phyloP scores from a whole-genome alignment of 495 filamentous ascomycete genomes.

The Talaromyces stipitatus region DNA sequence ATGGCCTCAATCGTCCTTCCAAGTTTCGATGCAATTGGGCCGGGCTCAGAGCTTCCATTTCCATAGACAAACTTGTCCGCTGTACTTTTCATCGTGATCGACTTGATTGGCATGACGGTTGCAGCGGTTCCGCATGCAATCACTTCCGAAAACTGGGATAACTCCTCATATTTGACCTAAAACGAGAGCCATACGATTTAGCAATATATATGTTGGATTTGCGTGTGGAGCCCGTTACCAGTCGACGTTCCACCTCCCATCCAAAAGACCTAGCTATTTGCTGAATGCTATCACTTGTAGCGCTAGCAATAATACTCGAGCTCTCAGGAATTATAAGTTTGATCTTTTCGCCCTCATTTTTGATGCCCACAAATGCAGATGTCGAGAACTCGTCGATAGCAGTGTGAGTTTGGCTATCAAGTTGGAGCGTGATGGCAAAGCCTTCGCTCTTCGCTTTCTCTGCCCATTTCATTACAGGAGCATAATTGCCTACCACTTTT shows the following conservation, averaged over 20 bases:
- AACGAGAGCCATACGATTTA: neutral
- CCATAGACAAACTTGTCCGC: constrained; percentile 17
- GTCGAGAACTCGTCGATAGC: constrained; percentile 89
- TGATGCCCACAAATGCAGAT: constrained; percentile 71
- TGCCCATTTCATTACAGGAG: constrained; percentile 69
- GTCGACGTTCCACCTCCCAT: constrained; percentile 2
- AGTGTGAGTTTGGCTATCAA: constrained; percentile 69
- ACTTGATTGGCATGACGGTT: constrained; percentile 4
- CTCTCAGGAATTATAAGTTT: constrained; percentile 4
- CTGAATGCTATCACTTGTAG: neutral
- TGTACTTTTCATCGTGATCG: neutral
- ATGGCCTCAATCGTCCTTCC: constrained; percentile 71
- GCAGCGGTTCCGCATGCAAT: constrained; percentile 10
- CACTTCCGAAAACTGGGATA: constrained; percentile 6
- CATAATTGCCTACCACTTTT: constrained; percentile 75
- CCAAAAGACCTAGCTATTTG: constrained; percentile 1
- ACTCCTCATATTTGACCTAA: constrained; percentile 7
- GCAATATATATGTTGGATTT: too few species aligned
- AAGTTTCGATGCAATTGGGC: constrained; percentile 59
- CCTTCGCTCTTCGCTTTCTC: constrained; percentile 64
- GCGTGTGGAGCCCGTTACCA: too few species aligned
- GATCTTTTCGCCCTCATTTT: constrained; percentile 21
- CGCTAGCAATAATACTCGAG: constrained; percentile 6
- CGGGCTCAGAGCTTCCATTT: constrained; percentile 56
- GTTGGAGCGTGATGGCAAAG: constrained; percentile 78